Evolutionary conservation across 768 basidiomycete genomes (phyloP).

Genomic region (Chalciporus sphaerocephalus): DNA sequence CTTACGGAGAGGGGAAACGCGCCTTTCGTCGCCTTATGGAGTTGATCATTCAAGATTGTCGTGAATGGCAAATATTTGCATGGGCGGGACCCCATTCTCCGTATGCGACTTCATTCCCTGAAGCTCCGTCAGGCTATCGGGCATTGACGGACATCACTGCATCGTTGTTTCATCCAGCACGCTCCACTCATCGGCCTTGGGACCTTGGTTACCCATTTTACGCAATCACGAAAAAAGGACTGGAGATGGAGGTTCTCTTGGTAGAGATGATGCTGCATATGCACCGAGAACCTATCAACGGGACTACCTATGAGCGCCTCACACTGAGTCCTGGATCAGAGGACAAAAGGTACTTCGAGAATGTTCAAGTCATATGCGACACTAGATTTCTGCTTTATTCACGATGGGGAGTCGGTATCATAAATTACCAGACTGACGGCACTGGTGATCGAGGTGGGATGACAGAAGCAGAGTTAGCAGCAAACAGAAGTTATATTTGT

Average conservation of each 20-base stretch:
- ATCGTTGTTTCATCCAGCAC: neutral
- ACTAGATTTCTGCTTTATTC: slow-evolving; percentile 20
- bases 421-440: slow-evolving; percentile 22
- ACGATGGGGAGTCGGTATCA: slow-evolving; percentile 22
- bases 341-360: slow-evolving; percentile 13
- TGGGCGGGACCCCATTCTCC: slow-evolving; percentile 16
- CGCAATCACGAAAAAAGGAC: slow-evolving; percentile 20
- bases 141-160: slow-evolving; percentile 1
- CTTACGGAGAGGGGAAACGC: slow-evolving; percentile 15
- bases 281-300: slow-evolving; percentile 7
- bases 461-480: slow-evolving; percentile 15
- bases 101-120: slow-evolving; percentile 16
- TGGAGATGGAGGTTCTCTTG: slow-evolving; percentile 18
- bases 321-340: slow-evolving; percentile 11
- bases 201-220: slow-evolving; percentile 21
- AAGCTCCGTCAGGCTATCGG: slow-evolving; percentile 18
- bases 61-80: slow-evolving; percentile 6
- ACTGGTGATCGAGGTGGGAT: slow-evolving; percentile 7
- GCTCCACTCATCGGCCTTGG: slow-evolving; percentile 5
- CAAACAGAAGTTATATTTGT: slow-evolving; percentile 15
- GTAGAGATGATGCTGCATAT: slow-evolving; percentile 24
- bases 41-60: slow-evolving; percentile 6
- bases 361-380: slow-evolving; percentile 15
- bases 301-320: slow-evolving; percentile 11
- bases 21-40: slow-evolving; percentile 17